These are phyloP conservation scores for Lachancea thermotolerans DNA, from an alignment of 805 yeast genomes.

Conservation along the genomic window DNA sequence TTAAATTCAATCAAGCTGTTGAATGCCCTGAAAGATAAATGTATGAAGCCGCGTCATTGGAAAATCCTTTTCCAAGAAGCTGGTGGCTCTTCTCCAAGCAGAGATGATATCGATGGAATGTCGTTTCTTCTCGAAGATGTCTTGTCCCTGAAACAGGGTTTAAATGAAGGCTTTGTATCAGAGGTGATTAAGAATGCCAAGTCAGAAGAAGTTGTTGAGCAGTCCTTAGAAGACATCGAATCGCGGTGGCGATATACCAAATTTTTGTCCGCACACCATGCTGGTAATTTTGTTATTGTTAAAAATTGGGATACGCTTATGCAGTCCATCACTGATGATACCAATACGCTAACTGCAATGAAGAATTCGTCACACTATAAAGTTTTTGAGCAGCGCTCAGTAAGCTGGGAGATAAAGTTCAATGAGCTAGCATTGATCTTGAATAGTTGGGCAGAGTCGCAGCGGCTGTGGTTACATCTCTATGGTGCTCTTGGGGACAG, in stretches of 20 bases:
- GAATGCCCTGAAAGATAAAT: too few species aligned
- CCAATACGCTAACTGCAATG: constrained; percentile 62
- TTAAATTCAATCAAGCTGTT: too few species aligned
- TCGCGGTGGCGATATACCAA: constrained; percentile 47
- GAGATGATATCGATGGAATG: too few species aligned
- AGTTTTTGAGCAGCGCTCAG: constrained; percentile 52
- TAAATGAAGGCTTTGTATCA: too few species aligned
- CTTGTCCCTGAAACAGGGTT: too few species aligned
- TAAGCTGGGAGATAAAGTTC: constrained; percentile 50
- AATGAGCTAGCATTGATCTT: constrained; percentile 44
- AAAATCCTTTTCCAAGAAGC: too few species aligned
- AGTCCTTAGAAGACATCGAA: constrained; percentile 44
- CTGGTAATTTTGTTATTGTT: constrained; percentile 38
- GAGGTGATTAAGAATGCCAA: constrained; percentile 39
- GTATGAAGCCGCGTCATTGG: too few species aligned
- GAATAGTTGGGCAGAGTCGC: constrained; percentile 76
- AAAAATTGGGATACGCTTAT: constrained; percentile 62
- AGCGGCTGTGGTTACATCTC: constrained; percentile 81
- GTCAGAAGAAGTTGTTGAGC: constrained; percentile 63
- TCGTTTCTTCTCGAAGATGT: too few species aligned
- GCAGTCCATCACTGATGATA: constrained; percentile 51
- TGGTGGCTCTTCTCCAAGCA: too few species aligned
- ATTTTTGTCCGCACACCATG: constrained; percentile 33
- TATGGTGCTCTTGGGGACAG: constrained; percentile 66
- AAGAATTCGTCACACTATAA: constrained; percentile 55